Conservation (phyloP, 2,329 filamentous ascomycete species). For the Cytospora mali region DNA sequence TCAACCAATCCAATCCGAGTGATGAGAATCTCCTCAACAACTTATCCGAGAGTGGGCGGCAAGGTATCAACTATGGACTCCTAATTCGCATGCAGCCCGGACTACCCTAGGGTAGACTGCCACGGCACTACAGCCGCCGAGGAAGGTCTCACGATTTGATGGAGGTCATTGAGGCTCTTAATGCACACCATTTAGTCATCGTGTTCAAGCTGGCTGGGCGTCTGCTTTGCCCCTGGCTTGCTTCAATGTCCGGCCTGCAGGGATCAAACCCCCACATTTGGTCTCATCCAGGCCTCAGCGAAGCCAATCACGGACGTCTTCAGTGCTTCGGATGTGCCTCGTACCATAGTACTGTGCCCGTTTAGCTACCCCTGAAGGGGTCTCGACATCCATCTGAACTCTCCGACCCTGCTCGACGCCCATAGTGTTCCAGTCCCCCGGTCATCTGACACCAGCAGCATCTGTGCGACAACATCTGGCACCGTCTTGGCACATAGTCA, state of each 20-base stretch:
- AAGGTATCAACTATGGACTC: no score
- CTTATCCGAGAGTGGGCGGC: no score
- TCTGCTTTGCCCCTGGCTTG: background rate
- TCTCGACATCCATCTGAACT: constrained; percentile 6
- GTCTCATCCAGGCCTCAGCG: background rate
- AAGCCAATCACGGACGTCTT: background rate
- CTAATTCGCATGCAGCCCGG: no score
- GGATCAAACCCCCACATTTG: background rate
- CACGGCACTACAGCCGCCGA: background rate
- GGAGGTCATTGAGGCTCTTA: background rate
- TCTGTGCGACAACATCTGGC: background rate
- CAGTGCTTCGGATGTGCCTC: background rate
- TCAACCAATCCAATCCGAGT: no score
- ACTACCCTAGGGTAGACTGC: no score
- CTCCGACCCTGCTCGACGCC: constrained; percentile 25
- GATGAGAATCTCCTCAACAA: no score
- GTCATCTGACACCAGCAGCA: constrained; percentile 21
- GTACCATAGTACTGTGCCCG: background rate
- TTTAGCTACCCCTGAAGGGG: background rate
- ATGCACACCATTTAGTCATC: no score
- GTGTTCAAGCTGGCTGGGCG: background rate
- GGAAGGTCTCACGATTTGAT: no score
- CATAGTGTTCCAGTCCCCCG: constrained; percentile 25
- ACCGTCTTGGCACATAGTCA: constrained; percentile 16
- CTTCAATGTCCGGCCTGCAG: background rate